Percentiles rank a stretch among this genome's conserved stretches.
phyloP scores from a whole-genome alignment of 2,329 filamentous ascomycete species.

The Chaetomiaceae sp. region DNA sequence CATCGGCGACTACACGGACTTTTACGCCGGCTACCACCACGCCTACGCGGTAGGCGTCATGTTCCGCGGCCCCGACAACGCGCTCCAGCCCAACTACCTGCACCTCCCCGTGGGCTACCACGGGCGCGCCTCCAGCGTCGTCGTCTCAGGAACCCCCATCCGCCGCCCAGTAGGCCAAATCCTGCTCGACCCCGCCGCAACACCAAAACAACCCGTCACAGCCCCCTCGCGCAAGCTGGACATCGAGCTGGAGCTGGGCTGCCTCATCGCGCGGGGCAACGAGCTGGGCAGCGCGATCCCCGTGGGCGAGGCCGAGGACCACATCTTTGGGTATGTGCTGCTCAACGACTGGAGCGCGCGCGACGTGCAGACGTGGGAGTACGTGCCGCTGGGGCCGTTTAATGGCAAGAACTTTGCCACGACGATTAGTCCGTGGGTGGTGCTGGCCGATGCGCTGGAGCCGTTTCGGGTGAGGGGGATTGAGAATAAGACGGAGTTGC shows the following conservation, averaged over 20 bases:
- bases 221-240: slow-evolving; percentile 64
- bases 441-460: slow-evolving; percentile 70
- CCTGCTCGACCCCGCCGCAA: slow-evolving; percentile 57
- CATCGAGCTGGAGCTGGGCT: slow-evolving; percentile 76
- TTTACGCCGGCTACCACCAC: slow-evolving; percentile 77
- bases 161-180: slow-evolving; percentile 73
- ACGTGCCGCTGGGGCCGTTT: slow-evolving; percentile 76
- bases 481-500: slow-evolving; percentile 33
- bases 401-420: slow-evolving; percentile 81
- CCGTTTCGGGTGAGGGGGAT: slow-evolving; percentile 38
- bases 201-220: slow-evolving; percentile 59
- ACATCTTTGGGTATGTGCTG: slow-evolving; percentile 74
- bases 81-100: slow-evolving; percentile 75
- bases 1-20: slow-evolving; percentile 82
- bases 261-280: slow-evolving; percentile 64
- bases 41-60: slow-evolving; percentile 64
- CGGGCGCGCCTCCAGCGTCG: slow-evolving; percentile 69
- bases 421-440: slow-evolving; percentile 74
- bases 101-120: slow-evolving; percentile 81
- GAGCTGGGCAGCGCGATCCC: slow-evolving; percentile 59
- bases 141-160: slow-evolving; percentile 69
- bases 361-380: slow-evolving; percentile 82
- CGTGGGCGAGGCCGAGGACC: slow-evolving; percentile 60
- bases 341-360: slow-evolving; percentile 86
- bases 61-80: slow-evolving; percentile 68